Evolutionary conservation across 148 eudicot species (phyloP), one percentile per base, ranked within the genome.

Genomic region (Vaccinium darrowii): DNA sequence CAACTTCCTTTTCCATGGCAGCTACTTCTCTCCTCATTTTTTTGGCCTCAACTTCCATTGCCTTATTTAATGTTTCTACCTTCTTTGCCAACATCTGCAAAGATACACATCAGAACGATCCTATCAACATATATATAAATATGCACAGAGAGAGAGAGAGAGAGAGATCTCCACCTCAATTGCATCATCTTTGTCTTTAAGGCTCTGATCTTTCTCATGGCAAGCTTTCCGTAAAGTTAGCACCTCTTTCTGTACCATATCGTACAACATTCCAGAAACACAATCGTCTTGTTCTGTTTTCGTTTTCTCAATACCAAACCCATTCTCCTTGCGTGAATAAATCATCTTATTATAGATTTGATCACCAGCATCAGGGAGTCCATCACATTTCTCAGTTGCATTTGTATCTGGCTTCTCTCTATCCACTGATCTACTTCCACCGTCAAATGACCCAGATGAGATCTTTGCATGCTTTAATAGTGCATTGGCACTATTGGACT

Each of bases 211-310:
- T 90, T 93, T 97, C 91, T 95, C 98, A 62, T 87, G 90, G 85
- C 98, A 91, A 90, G 93, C 90, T 94, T 95, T 97, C 78, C 95
- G 86, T 81, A 95, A 85, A 18, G 87, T 78, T 39, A 95, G 86
- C n/a, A 97, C 98, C 83, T 97, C 99, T 88, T 93, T 97, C 85
- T 97, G 99, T 86, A 97, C 81, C 90, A 97, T 87, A 88, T 97
- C 99, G 85, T 97, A 97, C 82, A 95, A 86, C 65, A 88, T 86
- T 23, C 98, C 98, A 79, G 99, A 92, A 74, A 97, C 98, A 88
- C 27, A 86, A 87, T 97, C 99, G 49, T 91, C 96, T 53, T 54
- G 51, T 56, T 91, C 93, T 60, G 51, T 58, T 87, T 85, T 89
- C 27, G 56, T 54, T 49, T 85, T 88, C 21, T 84, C 96, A 71